Evolutionary conservation across 2,329 filamentous ascomycete species (phyloP).

Genomic region (Paraconiothyrium sp.): DNA sequence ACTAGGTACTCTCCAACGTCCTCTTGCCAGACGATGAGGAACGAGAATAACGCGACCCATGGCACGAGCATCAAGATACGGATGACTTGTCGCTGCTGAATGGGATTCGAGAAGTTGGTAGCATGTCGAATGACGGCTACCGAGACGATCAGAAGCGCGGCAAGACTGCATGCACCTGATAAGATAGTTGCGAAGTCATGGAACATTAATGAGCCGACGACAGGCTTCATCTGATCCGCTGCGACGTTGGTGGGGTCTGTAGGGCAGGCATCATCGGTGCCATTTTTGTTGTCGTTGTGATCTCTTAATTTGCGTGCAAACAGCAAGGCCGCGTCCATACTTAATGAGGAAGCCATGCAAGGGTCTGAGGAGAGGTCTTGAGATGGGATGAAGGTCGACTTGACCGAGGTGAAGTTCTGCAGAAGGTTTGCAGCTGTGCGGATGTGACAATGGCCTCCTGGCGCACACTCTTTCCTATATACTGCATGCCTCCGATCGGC

Average conservation of each 20-base stretch:
- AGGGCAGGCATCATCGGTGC: constrained; percentile 19
- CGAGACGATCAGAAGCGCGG: constrained; percentile 21
- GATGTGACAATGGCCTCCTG: neutral
- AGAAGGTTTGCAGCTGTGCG: neutral
- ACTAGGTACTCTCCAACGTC: constrained; percentile 26
- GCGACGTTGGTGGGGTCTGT: constrained; percentile 17
- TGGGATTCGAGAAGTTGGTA: constrained; percentile 27
- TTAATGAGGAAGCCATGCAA: neutral
- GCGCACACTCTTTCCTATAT: constrained; percentile 1
- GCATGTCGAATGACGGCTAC: constrained; percentile 25
- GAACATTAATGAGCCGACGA: constrained; percentile 29
- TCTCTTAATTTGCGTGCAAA: constrained; percentile 18
- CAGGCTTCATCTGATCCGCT: constrained; percentile 18
- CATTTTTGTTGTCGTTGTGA: constrained; percentile 11
- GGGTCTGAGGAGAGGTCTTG: too few relatives aligned
- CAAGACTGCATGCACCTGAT: constrained; percentile 23
- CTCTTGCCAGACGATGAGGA: constrained; percentile 27
- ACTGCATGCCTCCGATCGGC: constrained; percentile 1
- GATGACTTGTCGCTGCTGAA: constrained; percentile 34
- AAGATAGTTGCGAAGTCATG: constrained; percentile 28
- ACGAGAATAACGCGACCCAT: constrained; percentile 28
- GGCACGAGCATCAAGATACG: constrained; percentile 31
- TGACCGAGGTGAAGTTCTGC: neutral
- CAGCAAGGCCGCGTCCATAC: constrained; percentile 18
- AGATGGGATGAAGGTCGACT: neutral